Evolutionary conservation across 2,329 filamentous ascomycete genomes (phyloP).

Genomic region (Biscogniauxia sp.): DNA sequence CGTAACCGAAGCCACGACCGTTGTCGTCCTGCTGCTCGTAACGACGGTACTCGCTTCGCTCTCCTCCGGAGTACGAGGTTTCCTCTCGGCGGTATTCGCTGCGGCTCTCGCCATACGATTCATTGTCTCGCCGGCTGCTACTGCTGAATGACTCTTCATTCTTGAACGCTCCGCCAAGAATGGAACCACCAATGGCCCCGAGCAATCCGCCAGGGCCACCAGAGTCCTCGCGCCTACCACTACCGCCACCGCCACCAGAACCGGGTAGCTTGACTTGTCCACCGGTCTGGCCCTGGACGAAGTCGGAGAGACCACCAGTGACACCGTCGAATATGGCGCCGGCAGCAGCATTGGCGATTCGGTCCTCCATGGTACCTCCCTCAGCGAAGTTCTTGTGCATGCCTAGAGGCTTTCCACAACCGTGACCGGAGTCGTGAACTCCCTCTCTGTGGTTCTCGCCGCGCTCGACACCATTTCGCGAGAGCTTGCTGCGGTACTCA

Average conservation of each 20-base stretch:
- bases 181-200: slow-evolving; percentile 62
- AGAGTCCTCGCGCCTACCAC: slow-evolving; percentile 43
- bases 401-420: slow-evolving; percentile 73
- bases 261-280: slow-evolving; percentile 25
- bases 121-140: slow-evolving; percentile 55
- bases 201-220: slow-evolving; percentile 70
- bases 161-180: slow-evolving; percentile 62
- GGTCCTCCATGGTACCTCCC: slow-evolving; percentile 51
- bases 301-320: slow-evolving; percentile 48
- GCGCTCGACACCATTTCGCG: slow-evolving; percentile 71
- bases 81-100: slow-evolving; percentile 60
- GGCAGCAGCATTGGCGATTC: slow-evolving; percentile 55
- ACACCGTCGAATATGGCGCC: slow-evolving; percentile 57
- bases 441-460: slow-evolving; percentile 86
- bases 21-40: slow-evolving; percentile 58
- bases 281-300: slow-evolving; percentile 47
- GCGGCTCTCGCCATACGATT: slow-evolving; percentile 59
- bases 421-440: slow-evolving; percentile 79
- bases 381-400: slow-evolving; percentile 66
- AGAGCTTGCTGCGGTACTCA: slow-evolving; percentile 71
- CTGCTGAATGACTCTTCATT: slow-evolving; percentile 51
- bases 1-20: slow-evolving; percentile 53
- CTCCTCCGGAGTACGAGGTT: slow-evolving; percentile 56
- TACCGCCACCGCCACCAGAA: slow-evolving; percentile 1
- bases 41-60: slow-evolving; percentile 58